Percentiles rank a stretch among this genome's conserved stretches.
Evolutionary conservation across 352 stramenopile species (phyloP).

Genomic region (Thalassiosira livingstoniorum): DNA sequence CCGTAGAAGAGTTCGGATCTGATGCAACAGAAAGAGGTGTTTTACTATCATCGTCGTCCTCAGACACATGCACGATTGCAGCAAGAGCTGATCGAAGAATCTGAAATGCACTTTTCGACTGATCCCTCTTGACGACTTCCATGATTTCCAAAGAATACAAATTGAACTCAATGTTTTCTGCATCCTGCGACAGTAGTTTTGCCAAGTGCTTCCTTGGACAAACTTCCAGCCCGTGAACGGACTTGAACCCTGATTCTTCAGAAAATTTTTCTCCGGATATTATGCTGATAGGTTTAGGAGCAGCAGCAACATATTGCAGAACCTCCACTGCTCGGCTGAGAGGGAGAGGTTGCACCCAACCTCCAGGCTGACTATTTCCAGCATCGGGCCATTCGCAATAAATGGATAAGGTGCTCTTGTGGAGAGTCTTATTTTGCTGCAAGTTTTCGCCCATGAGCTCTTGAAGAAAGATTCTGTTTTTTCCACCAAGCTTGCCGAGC

Average conservation of each 20-base stretch:
- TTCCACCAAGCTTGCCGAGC: constrained; percentile 96
- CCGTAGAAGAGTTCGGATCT: too few species aligned
- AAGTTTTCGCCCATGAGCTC: constrained; percentile 63
- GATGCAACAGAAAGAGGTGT: too few species aligned
- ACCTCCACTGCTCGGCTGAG: constrained; percentile 70
- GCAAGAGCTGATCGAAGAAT: constrained; percentile 69
- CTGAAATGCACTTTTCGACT: constrained; percentile 68
- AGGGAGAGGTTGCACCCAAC: constrained; percentile 52
- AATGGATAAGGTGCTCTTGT: constrained; percentile 62
- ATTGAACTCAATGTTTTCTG: constrained; percentile 55
- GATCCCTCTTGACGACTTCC: constrained; percentile 55
- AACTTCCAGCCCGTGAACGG: constrained; percentile 66
- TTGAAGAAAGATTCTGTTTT: constrained; percentile 91
- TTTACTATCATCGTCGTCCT: constrained; percentile 24
- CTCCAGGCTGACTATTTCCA: not conserved
- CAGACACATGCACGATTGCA: constrained; percentile 61
- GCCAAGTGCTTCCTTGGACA: not conserved
- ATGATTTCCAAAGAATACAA: constrained; percentile 57
- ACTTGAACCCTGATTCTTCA: constrained; percentile 89
- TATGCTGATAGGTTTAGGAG: constrained; percentile 83
- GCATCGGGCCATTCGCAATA: constrained; percentile 56
- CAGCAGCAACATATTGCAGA: constrained; percentile 51
- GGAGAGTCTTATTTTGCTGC: constrained; percentile 34
- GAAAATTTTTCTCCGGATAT: constrained; percentile 40
- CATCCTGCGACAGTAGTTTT: constrained; percentile 33